Percentiles rank a stretch among this genome's conserved stretches.
Conservation (phyloP, 108 stramenopile species). For the Skeletonema potamos region DNA sequence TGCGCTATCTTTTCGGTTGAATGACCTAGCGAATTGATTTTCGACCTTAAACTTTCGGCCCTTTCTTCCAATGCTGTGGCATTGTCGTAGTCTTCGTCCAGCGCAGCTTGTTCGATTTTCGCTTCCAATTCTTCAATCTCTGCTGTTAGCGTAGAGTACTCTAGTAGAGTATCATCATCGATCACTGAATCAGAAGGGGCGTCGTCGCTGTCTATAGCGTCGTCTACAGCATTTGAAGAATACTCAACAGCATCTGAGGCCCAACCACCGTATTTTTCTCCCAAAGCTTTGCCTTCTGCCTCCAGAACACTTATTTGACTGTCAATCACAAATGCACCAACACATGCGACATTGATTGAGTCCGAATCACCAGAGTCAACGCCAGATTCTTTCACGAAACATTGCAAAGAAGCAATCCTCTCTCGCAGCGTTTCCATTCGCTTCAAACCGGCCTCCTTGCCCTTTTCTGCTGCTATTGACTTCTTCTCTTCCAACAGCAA, state of each 20-base stretch:
- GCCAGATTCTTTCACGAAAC: constrained; percentile 18
- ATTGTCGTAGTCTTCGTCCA: constrained; percentile 20
- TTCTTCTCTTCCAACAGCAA: constrained; percentile 56
- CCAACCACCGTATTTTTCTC: constrained; percentile 74
- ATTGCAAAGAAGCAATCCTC: constrained; percentile 50
- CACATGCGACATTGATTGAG: constrained; percentile 56
- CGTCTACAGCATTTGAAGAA: constrained; percentile 3
- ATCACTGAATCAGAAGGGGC: not conserved
- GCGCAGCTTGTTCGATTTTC: constrained; percentile 9
- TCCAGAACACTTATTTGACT: constrained; percentile 67
- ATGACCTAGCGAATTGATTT: constrained; percentile 20
- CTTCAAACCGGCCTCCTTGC: constrained; percentile 52
- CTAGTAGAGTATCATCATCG: constrained; percentile 7
- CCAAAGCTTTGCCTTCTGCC: constrained; percentile 54
- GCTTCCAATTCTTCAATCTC: constrained; percentile 15
- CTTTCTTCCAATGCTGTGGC: constrained; percentile 26
- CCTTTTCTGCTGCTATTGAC: constrained; percentile 56
- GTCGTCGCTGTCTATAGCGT: constrained; percentile 9
- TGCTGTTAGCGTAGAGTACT: not conserved
- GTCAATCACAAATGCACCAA: constrained; percentile 74
- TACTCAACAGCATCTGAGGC: constrained; percentile 15
- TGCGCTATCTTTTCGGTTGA: constrained; percentile 13
- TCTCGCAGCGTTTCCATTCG: constrained; percentile 59
- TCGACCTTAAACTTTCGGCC: constrained; percentile 4
- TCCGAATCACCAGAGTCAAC: constrained; percentile 31